These are phyloP conservation scores for Sutorius australiensis DNA, from an alignment of 768 basidiomycete genomes.

Conservation along the genomic window DNA sequence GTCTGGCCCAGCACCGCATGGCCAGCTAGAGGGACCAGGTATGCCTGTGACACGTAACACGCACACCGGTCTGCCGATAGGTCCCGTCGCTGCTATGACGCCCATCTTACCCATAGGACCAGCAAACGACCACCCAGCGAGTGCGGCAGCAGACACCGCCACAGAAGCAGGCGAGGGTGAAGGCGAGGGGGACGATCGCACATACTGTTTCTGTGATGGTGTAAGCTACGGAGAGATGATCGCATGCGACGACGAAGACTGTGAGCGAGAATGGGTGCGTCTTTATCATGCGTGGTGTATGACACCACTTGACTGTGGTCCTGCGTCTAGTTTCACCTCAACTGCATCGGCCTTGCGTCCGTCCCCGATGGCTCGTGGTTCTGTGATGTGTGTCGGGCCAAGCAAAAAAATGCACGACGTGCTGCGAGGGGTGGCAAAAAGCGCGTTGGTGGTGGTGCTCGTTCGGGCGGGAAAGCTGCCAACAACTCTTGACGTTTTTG, in stretches of 20 bases:
- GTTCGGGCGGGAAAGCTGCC: slow-evolving; percentile 29
- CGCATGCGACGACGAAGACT: slow-evolving; percentile 79
- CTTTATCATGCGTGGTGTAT: slow-evolving; percentile 4
- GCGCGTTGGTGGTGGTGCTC: slow-evolving; percentile 36
- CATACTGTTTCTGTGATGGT: slow-evolving; percentile 83
- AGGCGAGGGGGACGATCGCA: slow-evolving; percentile 54
- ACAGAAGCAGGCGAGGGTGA: slow-evolving; percentile 49
- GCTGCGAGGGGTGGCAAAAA: slow-evolving; percentile 52
- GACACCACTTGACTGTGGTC: slow-evolving; percentile 11
- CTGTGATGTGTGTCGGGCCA: slow-evolving; percentile 63
- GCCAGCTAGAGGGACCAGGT: slow-evolving; percentile 71
- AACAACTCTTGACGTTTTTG: slow-evolving; percentile 25
- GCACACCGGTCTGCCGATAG: slow-evolving; percentile 21
- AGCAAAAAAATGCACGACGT: slow-evolving; percentile 48
- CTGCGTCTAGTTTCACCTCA: slow-evolving; percentile 66
- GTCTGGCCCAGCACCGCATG: slow-evolving; percentile 45
- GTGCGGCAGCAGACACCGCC: slow-evolving; percentile 37
- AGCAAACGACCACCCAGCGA: slow-evolving; percentile 32
- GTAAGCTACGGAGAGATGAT: slow-evolving; percentile 94
- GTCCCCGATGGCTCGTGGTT: slow-evolving; percentile 74
- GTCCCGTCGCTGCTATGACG: slow-evolving; percentile 22
- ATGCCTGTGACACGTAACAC: slow-evolving; percentile 62
- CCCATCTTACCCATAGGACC: slow-evolving; percentile 23
- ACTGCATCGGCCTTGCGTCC: slow-evolving; percentile 63
- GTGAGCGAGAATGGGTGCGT: slow-evolving; percentile 87